Conservation (phyloP, 73 alveolate genomes). For the Durusdinium trenchii region DNA sequence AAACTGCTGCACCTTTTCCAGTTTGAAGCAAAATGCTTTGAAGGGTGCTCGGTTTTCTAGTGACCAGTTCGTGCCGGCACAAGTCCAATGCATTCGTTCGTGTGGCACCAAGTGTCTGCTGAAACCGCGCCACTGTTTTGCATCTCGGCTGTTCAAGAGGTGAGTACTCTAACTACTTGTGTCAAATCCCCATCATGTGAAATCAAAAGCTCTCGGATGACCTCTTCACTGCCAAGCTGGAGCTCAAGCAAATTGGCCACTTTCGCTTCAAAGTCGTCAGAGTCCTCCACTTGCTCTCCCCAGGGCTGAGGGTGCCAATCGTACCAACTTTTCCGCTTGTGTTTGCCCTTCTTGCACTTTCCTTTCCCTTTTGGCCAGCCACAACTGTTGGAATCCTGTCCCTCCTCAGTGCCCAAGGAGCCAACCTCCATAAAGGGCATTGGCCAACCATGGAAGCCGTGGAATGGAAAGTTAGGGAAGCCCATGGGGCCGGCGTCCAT, state of each 20-base stretch:
- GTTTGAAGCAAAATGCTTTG: too few species aligned
- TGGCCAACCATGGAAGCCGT: neutral
- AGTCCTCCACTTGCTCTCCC: neutral
- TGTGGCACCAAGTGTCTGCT: too few species aligned
- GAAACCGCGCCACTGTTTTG: neutral
- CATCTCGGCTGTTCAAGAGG: neutral
- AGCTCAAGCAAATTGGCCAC: neutral
- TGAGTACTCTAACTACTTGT: conserved; percentile 10
- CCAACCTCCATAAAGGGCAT: neutral
- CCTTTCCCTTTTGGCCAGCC: conserved; percentile 6
- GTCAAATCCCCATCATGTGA: neutral
- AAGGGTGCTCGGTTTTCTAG: too few species aligned
- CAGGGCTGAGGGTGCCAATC: too few species aligned
- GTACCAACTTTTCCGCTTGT: too few species aligned
- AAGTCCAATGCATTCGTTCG: too few species aligned
- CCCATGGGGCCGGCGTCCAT: conserved; percentile 3
- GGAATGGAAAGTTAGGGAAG: too few species aligned
- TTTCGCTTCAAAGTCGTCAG: neutral
- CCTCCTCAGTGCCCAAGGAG: neutral
- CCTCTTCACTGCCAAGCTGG: conserved; percentile 10
- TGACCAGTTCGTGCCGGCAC: too few species aligned
- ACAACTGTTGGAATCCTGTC: neutral
- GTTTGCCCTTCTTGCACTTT: conserved; percentile 4
- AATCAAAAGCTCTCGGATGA: neutral
- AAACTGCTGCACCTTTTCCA: conserved; percentile 40